These are phyloP conservation scores for Naganishia randhawae DNA, from an alignment of 768 basidiomycete species.

Conservation along the genomic window DNA sequence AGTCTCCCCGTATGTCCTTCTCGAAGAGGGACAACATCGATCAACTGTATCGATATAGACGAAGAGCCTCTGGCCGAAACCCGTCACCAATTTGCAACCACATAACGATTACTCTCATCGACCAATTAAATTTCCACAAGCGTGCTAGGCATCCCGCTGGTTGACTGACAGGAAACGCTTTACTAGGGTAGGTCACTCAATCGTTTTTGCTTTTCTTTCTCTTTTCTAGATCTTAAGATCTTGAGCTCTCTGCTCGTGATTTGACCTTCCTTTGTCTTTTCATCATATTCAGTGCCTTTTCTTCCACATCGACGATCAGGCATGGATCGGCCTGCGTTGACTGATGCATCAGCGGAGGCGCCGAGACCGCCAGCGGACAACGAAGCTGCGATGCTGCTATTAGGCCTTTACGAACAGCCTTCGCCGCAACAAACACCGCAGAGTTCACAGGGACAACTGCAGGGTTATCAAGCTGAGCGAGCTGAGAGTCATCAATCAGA, in stretches of 20 bases:
- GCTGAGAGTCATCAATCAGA: neutral
- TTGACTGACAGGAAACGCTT: constrained; percentile 1
- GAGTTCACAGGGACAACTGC: constrained; percentile 3
- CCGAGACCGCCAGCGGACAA: constrained; percentile 20
- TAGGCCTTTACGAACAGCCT: constrained; percentile 15
- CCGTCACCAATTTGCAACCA: neutral
- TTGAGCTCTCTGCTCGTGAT: no score
- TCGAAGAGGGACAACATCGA: neutral
- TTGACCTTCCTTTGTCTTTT: neutral
- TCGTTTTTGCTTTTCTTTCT: neutral
- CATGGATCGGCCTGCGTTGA: constrained; percentile 9
- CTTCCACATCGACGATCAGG: neutral
- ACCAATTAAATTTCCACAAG: neutral
- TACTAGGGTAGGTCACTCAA: neutral
- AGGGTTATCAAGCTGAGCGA: constrained; percentile 19
- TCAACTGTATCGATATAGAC: neutral
- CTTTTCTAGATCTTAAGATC: no score
- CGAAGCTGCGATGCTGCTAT: constrained; percentile 27
- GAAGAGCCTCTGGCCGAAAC: neutral
- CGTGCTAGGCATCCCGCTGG: constrained; percentile 12
- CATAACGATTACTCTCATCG: neutral
- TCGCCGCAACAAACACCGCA: neutral
- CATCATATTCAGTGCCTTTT: neutral
- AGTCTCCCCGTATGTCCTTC: constrained; percentile 14
- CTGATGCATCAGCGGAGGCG: constrained; percentile 2